Base-by-base conservation (phyloP, 257 asterid species). In the Nicotiana tabacum region DNA sequence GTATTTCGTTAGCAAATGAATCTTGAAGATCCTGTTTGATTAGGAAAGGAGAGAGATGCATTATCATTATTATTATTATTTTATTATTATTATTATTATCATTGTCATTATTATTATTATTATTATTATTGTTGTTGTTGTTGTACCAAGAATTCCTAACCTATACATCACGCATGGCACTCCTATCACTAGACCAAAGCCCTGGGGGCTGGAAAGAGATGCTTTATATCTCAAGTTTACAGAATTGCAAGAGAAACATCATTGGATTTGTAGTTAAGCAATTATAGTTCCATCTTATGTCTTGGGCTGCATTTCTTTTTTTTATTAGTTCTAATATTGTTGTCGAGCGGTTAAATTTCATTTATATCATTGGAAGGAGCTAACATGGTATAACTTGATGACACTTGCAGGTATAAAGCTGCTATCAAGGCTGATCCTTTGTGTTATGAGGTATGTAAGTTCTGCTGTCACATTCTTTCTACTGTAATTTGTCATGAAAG, bases 361-460 rank as follows among this genome's bases (percentile, higher is more conserved):
- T 16, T 56, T 39, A 56, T 74, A 24, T 39, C 80, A 69, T 77
- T 30, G 48, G 35, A 46, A 60, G 55, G 66, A 60, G 77, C 83
- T 89, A 81, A 83, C 60, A 80, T 79, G 81, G 9, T 86, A 29
- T 85, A 48, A 60, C 76, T 85, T 56, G 79, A 48, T 87, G 81
- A 83, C 86, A 46, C 80, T 82, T 87, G 78, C 88, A 96, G 99
- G 99, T 96, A 94, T 88, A 96, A 92, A 86, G 99, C 98, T 86
- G 98, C 99, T 85, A 93, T 96, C 89, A 92, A 88, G 90, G 98
- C 97, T 80, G 99, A 96, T 93, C 98, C 98, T 80, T 84, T 96
- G 56, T 96, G 99, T 87, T 96, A 96, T 68, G 99, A 96, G 98
- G 99, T 96, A 88, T 74, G 85, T 30, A 27, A 65, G 33, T 84